phyloP scores from a whole-genome alignment of 306 rosid species.

The Cercis canadensis region DNA sequence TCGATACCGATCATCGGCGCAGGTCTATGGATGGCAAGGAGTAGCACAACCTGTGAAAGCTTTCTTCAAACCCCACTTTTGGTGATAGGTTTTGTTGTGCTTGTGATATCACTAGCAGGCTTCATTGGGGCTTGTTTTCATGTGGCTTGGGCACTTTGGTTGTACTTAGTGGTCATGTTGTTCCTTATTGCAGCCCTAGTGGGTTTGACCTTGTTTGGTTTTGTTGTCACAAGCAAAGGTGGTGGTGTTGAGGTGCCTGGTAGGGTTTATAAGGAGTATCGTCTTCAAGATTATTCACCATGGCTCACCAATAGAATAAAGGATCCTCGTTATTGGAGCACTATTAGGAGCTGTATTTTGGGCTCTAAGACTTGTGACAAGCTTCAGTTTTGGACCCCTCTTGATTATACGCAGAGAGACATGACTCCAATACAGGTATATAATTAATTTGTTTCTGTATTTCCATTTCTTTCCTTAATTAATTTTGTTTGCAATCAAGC shows the following conservation, averaged over 20 bases:
- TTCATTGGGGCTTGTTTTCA: constrained; percentile 95
- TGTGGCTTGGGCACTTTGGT: constrained; percentile 93
- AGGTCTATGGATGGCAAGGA: constrained; percentile 91
- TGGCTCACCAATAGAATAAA: constrained; percentile 78
- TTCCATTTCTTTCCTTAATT: not conserved
- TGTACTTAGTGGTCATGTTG: constrained; percentile 83
- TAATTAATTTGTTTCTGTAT: not conserved
- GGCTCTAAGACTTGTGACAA: constrained; percentile 82
- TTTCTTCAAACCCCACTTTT: constrained; percentile 90
- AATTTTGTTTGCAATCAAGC: not conserved
- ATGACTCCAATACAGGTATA: constrained; percentile 87
- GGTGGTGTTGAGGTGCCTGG: constrained; percentile 79
- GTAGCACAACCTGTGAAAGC: constrained; percentile 78
- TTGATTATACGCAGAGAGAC: constrained; percentile 74
- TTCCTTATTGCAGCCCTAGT: constrained; percentile 68
- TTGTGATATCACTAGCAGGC: constrained; percentile 81
- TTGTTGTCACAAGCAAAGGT: constrained; percentile 73
- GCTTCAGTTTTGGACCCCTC: constrained; percentile 67
- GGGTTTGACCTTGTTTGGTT: constrained; percentile 78
- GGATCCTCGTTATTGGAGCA: constrained; percentile 72
- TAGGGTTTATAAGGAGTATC: constrained; percentile 72
- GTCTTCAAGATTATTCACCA: constrained; percentile 66
- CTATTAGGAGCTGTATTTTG: constrained; percentile 71
- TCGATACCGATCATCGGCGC: constrained; percentile 95
- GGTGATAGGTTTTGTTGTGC: constrained; percentile 77